phyloP scores from a whole-genome alignment of 495 filamentous ascomycete species.

The Darksidea phi region DNA sequence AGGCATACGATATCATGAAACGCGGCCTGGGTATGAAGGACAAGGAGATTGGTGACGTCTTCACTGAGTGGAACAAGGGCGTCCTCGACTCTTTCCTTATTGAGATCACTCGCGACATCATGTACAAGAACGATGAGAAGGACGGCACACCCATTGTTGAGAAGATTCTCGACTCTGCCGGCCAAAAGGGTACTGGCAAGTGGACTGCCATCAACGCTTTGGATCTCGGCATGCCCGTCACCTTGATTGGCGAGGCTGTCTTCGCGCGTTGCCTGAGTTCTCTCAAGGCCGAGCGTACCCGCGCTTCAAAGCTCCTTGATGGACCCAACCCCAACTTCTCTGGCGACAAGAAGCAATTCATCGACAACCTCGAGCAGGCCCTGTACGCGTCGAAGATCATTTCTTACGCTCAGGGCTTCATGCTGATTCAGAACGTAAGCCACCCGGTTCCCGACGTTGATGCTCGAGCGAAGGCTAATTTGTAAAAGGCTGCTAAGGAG shows the following conservation, averaged over 20 bases:
- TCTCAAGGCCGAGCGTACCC: slow-evolving; percentile 87
- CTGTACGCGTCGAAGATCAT: slow-evolving; percentile 99
- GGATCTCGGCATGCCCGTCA: slow-evolving; percentile 98
- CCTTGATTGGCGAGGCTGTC: slow-evolving; percentile 94
- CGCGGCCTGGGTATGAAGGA: slow-evolving; percentile 78
- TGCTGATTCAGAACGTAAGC: slow-evolving; percentile 97
- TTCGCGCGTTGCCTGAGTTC: slow-evolving; percentile 91
- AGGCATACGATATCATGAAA: slow-evolving; percentile 99
- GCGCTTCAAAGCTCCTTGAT: slow-evolving; percentile 73
- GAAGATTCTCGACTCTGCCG: slow-evolving; percentile 98
- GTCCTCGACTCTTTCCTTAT: slow-evolving; percentile 99
- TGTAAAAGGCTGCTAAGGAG: slow-evolving; percentile 77
- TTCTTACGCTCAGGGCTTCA: slow-evolving; percentile 99
- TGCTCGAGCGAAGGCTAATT: slow-evolving; percentile 2
- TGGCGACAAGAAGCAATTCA: slow-evolving; percentile 87
- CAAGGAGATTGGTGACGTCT: slow-evolving; percentile 94
- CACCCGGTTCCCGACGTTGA: neutral
- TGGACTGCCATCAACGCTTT: slow-evolving; percentile 99
- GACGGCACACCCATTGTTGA: slow-evolving; percentile 88
- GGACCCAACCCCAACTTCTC: slow-evolving; percentile 77
- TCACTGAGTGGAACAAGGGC: slow-evolving; percentile 96
- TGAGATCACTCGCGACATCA: slow-evolving; percentile 96
- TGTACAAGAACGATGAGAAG: slow-evolving; percentile 87
- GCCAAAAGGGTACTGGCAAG: slow-evolving; percentile 99
- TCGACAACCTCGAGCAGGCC: slow-evolving; percentile 96